These are phyloP conservation scores for Paramecium biaurelia DNA, from an alignment of 73 alveolate genomes.

Conservation along the genomic window DNA sequence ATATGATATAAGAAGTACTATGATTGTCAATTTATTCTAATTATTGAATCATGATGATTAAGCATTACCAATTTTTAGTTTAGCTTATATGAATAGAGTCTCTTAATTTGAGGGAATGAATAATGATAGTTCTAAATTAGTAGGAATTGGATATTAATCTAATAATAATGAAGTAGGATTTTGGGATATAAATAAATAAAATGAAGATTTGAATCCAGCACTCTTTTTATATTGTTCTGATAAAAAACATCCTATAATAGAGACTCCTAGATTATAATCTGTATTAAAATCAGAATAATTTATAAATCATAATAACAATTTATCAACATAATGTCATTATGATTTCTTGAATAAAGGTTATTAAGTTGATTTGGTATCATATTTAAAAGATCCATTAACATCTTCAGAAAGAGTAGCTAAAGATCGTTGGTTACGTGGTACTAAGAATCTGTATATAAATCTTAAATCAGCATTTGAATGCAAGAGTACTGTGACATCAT, in stretches of 20 bases:
- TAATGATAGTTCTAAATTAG: not conserved
- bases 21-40: not conserved
- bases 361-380: not conserved
- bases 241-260: not conserved
- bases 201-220: slow-evolving; percentile 16
- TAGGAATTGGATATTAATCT: slow-evolving; percentile 18
- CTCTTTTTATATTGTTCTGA: not conserved
- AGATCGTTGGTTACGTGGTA: not conserved
- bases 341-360: not conserved
- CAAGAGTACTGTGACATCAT: not conserved
- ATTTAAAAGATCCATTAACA: slow-evolving; percentile 32
- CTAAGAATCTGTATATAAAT: not conserved
- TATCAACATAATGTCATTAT: not conserved
- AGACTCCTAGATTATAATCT: slow-evolving; percentile 5
- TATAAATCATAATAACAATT: not conserved
- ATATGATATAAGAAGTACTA: slow-evolving; percentile 36
- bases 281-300: not conserved
- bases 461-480: slow-evolving; percentile 23
- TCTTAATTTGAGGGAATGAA: not conserved
- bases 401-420: not conserved
- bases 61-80: slow-evolving; percentile 7
- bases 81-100: not conserved
- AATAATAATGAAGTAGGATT: slow-evolving; percentile 50
- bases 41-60: slow-evolving; percentile 34
- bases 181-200: slow-evolving; percentile 23